Base-by-base conservation (phyloP, 1,284 basidiomycete genomes). In the Fistulinella cinereoalba region DNA sequence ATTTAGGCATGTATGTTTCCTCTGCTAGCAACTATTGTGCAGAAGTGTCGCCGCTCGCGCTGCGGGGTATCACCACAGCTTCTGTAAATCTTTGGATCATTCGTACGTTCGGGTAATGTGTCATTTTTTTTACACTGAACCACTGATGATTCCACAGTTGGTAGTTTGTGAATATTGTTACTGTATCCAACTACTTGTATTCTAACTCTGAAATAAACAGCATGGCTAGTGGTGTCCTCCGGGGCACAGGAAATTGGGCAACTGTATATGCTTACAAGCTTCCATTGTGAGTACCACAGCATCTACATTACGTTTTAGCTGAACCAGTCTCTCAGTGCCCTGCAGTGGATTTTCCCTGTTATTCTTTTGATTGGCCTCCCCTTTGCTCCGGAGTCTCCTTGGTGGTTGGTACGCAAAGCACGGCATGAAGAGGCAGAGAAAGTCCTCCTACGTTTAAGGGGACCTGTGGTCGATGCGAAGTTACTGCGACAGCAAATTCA, bases 381-480 rank as follows among this genome's bases (percentile, higher is more conserved):
- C 0, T 72, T 78, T 54, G 69, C 80, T 3, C 80, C 81, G 1
- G 79, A 84, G 57, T 80, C 77, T 0, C 81, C 81, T 18, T 75
- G 83, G 58, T 85, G 79, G 79, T 67, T 83, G 11, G 71, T 83
- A 31, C 72, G 74, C 27, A 75, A 75, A 46, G 79, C 76, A 6
- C 67, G 74, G 3, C 61, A 67, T 4, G 75, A 78, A 4, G 74
- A 80, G 29, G 80, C 82, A 0, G 66, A 68, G 37, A 62, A 55
- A 6, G 71, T 81, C 32, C 57, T 84, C 6, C 60, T 57, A 7
- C 76, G 74, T 24, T 49, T 66, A 6, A 61, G 57, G 28, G 63
- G 60, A 15, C 50, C 46, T 9, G 53, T 50, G 1, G 15, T 62
- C 43, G 32, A 66, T 16, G 52, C 42, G 3, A 51, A 44, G 19